These are phyloP conservation scores for Ichthyophthirius multifiliis DNA, from an alignment of 169 alveolate species.

Conservation along the genomic window DNA sequence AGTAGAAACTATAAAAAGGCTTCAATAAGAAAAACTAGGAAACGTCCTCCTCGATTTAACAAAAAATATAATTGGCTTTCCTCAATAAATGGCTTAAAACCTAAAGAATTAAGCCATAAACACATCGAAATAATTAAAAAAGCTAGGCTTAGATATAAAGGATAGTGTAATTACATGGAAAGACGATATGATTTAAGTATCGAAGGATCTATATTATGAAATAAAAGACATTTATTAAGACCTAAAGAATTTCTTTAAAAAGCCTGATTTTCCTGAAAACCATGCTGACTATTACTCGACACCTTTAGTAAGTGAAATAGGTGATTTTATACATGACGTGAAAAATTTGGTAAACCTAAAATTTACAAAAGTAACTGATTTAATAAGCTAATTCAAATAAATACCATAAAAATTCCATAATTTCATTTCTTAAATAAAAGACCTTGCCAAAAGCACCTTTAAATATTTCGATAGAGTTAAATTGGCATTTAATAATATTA, in stretches of 20 bases:
- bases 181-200: not conserved
- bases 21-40: not conserved
- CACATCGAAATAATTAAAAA: not conserved
- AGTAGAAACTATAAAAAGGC: not conserved
- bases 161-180: not conserved
- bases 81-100: not conserved
- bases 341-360: too few relatives aligned
- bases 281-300: not conserved
- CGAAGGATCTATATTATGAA: not conserved
- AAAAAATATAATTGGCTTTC: not conserved
- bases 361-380: not conserved
- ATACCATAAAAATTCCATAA: not conserved
- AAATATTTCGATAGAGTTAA: not conserved
- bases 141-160: not conserved
- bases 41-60: not conserved
- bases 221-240: conserved; percentile 1
- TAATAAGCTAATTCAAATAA: not conserved
- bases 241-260: not conserved
- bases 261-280: not conserved
- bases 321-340: not conserved
- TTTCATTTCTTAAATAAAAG: not conserved
- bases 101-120: not conserved
- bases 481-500: not conserved
- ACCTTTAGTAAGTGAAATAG: not conserved
- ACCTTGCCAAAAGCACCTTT: not conserved